Percentiles rank a stretch among this genome's conserved stretches.
Evolutionary conservation across 345 rosid genomes (phyloP).

Genomic region (thale cress (Arabidopsis thaliana)): TAIR10.1 NC_003074.8:8781001-8781500

Average conservation of each 20-base stretch:
- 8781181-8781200: constrained; percentile 72
- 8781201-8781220: constrained; percentile 80
- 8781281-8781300: constrained; percentile 70
- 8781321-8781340: constrained; percentile 79
- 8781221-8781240: constrained; percentile 71
- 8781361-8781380: constrained; percentile 92
- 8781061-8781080: constrained; percentile 58
- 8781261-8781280: constrained; percentile 74
- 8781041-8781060: constrained; percentile 83
- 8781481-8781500: constrained; percentile 82
- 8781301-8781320: constrained; percentile 74
- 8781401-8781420: constrained; percentile 79
- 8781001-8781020: constrained; percentile 57
- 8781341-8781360: constrained; percentile 81
- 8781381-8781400: constrained; percentile 75
- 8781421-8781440: constrained; percentile 77
- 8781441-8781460: constrained; percentile 65
- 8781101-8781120: constrained; percentile 69
- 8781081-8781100: constrained; percentile 55
- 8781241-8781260: constrained; percentile 83
- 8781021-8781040: constrained; percentile 76
- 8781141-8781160: constrained; percentile 62
- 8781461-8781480: constrained; percentile 84
- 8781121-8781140: constrained; percentile 80
- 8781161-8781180: constrained; percentile 83